These are phyloP conservation scores for Aspergillus calidoustus DNA, from an alignment of 2,329 filamentous ascomycete genomes.

Conservation along the genomic window DNA sequence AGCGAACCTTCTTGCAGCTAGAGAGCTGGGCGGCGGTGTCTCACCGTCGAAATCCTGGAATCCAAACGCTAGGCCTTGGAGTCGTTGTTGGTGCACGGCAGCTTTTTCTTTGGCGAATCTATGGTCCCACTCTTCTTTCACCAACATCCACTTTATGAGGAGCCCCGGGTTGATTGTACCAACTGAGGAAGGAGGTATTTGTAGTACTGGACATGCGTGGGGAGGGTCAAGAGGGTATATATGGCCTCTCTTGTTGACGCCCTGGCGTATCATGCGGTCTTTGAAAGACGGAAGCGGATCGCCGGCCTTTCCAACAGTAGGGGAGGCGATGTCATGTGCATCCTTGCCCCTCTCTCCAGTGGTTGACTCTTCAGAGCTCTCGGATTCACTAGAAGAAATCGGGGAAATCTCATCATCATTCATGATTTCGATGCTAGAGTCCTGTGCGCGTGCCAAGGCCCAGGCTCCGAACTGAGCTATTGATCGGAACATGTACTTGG, in stretches of 20 bases:
- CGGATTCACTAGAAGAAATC: conserved; percentile 63
- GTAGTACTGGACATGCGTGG: conserved; percentile 68
- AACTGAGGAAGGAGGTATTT: conserved; percentile 67
- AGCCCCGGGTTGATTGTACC: conserved; percentile 81
- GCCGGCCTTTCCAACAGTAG: conserved; percentile 79
- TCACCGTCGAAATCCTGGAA: conserved; percentile 77
- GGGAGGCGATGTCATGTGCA: conserved; percentile 27
- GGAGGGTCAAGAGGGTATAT: conserved; percentile 70
- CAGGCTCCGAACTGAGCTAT: conserved; percentile 93
- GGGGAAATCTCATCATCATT: conserved; percentile 78
- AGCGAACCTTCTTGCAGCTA: conserved; percentile 68
- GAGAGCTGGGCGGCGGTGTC: conserved; percentile 78
- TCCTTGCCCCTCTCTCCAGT: conserved; percentile 15
- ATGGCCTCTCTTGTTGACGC: conserved; percentile 76
- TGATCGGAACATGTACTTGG: conserved; percentile 93
- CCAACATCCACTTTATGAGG: conserved; percentile 79
- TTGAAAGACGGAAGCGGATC: conserved; percentile 80
- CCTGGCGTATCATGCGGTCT: conserved; percentile 89
- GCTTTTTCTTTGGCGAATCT: conserved; percentile 72
- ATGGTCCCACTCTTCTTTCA: conserved; percentile 73
- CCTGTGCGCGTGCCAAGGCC: conserved; percentile 82
- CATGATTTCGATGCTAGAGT: conserved; percentile 76
- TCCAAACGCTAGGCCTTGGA: conserved; percentile 73
- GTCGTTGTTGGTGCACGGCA: conserved; percentile 72
- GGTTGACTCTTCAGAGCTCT: conserved; percentile 20